Base-by-base conservation (phyloP, 768 basidiomycete genomes). In the Agaricus blazei region DNA sequence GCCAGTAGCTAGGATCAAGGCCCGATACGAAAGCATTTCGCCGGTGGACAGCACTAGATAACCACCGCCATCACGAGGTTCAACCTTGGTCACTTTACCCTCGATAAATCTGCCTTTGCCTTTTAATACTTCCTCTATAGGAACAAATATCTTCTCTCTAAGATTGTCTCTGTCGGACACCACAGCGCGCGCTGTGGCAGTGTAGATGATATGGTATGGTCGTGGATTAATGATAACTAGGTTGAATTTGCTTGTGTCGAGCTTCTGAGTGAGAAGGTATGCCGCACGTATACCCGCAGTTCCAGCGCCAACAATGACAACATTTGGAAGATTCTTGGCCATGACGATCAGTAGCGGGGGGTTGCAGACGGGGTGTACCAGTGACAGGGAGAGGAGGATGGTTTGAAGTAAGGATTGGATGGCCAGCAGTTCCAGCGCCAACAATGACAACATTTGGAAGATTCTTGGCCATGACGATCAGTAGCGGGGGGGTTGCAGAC, bases 261-360 rank as follows among this genome's bases (percentile, higher is more conserved):
- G 74, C 43, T 73, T 75, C 29, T 67, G 62, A 9, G 80, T 76
- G 57, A 85, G 76, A 4, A 59, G 61, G 27, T 73, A 70, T 1
- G 75, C 75, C 40, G 75, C 56, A 7, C 66, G 57, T 34, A 67
- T 63, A 12, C 85, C 83, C 0, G 72, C 76, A 28, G 63, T 66
- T 52, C 82, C 84, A 19, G 76, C 82, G 48, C 84, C 79, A 48
- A 85, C 68, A 59, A 87, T 69, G 31, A 87, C 71, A 59, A 74
- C 60, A 57, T 66, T 66, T 48, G 63, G 64, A 12, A 46, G 63
- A n/a, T 62, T 48, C 36, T 60, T 19, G 19, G 19, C 19, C 19
- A 19, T 19, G 19, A 19, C 19, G 19, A 19, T 19, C 19, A 19
- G 19, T 19, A 19, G 19, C 19, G 19, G 19, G 19, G 19, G 19